A percentile compares a stretch with the other conserved stretches of the same genome.
These are phyloP conservation scores for Lactuca sativa DNA, from an alignment of 129 eudicot genomes.

Conservation along the genomic window DNA sequence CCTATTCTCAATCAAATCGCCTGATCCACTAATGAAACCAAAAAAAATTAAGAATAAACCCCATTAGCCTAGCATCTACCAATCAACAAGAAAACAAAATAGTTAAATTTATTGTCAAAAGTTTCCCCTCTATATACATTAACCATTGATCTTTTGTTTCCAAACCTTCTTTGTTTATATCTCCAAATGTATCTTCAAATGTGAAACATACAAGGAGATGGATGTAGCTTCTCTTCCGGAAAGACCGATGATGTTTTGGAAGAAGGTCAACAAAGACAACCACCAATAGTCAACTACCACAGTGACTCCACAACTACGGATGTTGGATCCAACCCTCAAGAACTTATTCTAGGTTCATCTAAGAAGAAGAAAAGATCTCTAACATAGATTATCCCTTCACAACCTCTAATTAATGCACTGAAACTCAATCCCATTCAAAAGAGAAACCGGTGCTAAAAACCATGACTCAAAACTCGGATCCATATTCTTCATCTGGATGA, in stretches of 20 bases:
- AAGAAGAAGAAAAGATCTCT: conserved; percentile 47
- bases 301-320: conserved; percentile 14
- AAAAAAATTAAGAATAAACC: conserved; percentile 37
- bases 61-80: conserved; percentile 37
- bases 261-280: conserved; percentile 35
- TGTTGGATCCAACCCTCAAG: conserved; percentile 36
- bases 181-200: conserved; percentile 32
- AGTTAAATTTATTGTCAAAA: conserved; percentile 20
- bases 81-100: conserved; percentile 44
- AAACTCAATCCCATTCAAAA: too few relatives aligned
- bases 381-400: background rate
- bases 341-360: conserved; percentile 31
- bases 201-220: conserved; percentile 41
- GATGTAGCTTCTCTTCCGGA: conserved; percentile 37
- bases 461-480: too few relatives aligned
- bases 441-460: too few relatives aligned
- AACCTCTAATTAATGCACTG: too few relatives aligned
- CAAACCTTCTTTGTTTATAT: conserved; percentile 26
- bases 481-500: too few relatives aligned
- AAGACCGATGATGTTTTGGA: conserved; percentile 28
- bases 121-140: conserved; percentile 15
- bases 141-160: conserved; percentile 22
- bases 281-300: conserved; percentile 30
- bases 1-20: too few relatives aligned
- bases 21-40: conserved; percentile 28